These are phyloP conservation scores for Dipodascus albidus DNA, from an alignment of 805 yeast species.

Conservation along the genomic window DNA sequence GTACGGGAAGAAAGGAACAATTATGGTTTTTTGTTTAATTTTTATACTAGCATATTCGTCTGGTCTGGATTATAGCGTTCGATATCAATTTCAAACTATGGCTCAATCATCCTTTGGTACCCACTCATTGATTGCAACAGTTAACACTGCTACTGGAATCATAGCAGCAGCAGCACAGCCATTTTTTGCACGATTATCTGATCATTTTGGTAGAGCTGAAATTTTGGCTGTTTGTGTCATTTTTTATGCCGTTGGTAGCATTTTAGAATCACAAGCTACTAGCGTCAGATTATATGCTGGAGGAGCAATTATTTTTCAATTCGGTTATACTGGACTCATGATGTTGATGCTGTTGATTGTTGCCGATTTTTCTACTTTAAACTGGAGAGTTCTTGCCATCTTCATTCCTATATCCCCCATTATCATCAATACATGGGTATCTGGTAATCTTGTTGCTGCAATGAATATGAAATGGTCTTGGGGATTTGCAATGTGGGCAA, in stretches of 20 bases:
- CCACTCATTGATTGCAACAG: constrained; percentile 48
- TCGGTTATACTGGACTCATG: constrained; percentile 55
- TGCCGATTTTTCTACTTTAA: constrained; percentile 57
- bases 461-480: constrained; percentile 42
- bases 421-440: constrained; percentile 68
- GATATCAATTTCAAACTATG: constrained; percentile 38
- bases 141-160: constrained; percentile 46
- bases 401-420: constrained; percentile 61
- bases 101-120: constrained; percentile 45
- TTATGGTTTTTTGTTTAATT: constrained; percentile 35
- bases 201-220: constrained; percentile 52
- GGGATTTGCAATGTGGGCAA: constrained; percentile 77
- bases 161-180: constrained; percentile 60
- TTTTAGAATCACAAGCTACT: constrained; percentile 49
- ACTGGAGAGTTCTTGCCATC: constrained; percentile 57
- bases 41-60: constrained; percentile 48
- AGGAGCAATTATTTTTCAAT: constrained; percentile 44
- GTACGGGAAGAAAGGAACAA: constrained; percentile 30
- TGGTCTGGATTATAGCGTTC: constrained; percentile 48
- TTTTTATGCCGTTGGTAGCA: constrained; percentile 51
- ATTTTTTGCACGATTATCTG: constrained; percentile 50
- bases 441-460: constrained; percentile 39
- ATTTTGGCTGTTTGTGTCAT: constrained; percentile 37
- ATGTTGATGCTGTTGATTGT: constrained; percentile 44
- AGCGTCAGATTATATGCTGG: constrained; percentile 50